A percentile compares a stretch with the other conserved stretches of the same genome.
Evolutionary conservation across 2,329 filamentous ascomycete genomes (phyloP).

Genomic region (Xylariaceae sp.): DNA sequence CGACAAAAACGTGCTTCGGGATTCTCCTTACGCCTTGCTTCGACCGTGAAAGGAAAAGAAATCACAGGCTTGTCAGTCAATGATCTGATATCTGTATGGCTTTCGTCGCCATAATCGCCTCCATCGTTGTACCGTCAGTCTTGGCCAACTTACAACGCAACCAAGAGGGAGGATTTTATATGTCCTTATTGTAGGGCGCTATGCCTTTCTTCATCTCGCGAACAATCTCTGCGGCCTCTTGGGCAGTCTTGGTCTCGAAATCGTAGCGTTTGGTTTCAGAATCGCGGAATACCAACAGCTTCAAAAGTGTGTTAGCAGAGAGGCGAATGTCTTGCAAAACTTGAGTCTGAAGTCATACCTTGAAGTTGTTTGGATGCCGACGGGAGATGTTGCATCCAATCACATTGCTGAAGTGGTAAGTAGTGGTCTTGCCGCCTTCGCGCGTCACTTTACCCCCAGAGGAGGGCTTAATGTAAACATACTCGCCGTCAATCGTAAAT

Average conservation of each 20-base stretch:
- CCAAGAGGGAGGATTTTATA: neutral
- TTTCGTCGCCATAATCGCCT: neutral
- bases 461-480: slow-evolving; percentile 76
- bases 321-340: neutral
- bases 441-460: slow-evolving; percentile 60
- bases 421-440: slow-evolving; percentile 66
- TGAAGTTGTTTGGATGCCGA: slow-evolving; percentile 75
- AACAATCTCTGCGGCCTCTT: slow-evolving; percentile 74
- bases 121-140: neutral
- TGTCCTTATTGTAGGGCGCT: slow-evolving; percentile 48
- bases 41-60: neutral
- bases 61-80: neutral
- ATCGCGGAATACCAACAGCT: slow-evolving; percentile 68
- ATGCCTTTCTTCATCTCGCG: slow-evolving; percentile 72
- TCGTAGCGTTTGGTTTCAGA: slow-evolving; percentile 77
- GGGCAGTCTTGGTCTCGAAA: slow-evolving; percentile 68
- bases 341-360: slow-evolving; percentile 42
- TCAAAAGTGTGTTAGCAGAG: slow-evolving; percentile 2
- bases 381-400: slow-evolving; percentile 76
- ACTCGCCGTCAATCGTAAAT: slow-evolving; percentile 76
- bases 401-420: slow-evolving; percentile 75
- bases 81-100: neutral
- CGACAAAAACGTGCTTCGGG: neutral
- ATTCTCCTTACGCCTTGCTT: neutral
- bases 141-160: neutral